phyloP scores from a whole-genome alignment of 2,329 filamentous ascomycete genomes.

The Trichoderma citrinoviride region DNA sequence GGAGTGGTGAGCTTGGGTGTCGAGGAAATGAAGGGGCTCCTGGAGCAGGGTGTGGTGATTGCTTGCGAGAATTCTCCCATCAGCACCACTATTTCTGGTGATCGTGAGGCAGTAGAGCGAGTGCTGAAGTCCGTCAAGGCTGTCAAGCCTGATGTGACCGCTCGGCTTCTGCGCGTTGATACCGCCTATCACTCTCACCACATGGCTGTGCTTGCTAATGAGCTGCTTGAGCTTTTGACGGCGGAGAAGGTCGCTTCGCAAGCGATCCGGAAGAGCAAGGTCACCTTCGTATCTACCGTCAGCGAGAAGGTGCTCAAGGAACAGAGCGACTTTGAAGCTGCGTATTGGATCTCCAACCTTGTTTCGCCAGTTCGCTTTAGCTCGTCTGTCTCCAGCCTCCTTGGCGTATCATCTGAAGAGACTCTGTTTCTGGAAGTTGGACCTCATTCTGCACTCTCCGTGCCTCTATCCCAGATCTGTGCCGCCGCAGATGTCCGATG shows the following conservation, averaged over 20 bases:
- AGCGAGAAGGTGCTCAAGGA: conserved; percentile 13
- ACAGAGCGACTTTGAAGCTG: conserved; percentile 1
- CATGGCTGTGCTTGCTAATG: conserved; percentile 25
- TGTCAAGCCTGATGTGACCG: conserved; percentile 33
- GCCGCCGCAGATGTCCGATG: not conserved
- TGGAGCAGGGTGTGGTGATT: conserved; percentile 21
- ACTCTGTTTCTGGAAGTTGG: conserved; percentile 30
- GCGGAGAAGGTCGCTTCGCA: not conserved
- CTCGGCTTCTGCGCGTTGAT: conserved; percentile 27
- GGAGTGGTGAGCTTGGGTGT: conserved; percentile 33
- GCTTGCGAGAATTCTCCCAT: conserved; percentile 45
- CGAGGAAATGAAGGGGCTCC: conserved; percentile 26
- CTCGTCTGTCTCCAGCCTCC: conserved; percentile 18
- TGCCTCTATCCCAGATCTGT: conserved; percentile 29
- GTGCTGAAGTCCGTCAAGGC: conserved; percentile 33
- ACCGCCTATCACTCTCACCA: conserved; percentile 34
- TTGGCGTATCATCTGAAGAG: conserved; percentile 6
- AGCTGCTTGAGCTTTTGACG: conserved; percentile 9
- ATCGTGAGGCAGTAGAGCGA: conserved; percentile 30
- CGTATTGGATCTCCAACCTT: conserved; percentile 21
- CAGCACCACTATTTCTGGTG: conserved; percentile 40
- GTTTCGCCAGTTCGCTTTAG: conserved; percentile 24
- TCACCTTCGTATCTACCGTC: conserved; percentile 16
- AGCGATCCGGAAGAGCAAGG: not conserved
- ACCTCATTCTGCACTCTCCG: conserved; percentile 29